phyloP scores from a whole-genome alignment of 2,329 filamentous ascomycete species.

The Penicillium sp. region DNA sequence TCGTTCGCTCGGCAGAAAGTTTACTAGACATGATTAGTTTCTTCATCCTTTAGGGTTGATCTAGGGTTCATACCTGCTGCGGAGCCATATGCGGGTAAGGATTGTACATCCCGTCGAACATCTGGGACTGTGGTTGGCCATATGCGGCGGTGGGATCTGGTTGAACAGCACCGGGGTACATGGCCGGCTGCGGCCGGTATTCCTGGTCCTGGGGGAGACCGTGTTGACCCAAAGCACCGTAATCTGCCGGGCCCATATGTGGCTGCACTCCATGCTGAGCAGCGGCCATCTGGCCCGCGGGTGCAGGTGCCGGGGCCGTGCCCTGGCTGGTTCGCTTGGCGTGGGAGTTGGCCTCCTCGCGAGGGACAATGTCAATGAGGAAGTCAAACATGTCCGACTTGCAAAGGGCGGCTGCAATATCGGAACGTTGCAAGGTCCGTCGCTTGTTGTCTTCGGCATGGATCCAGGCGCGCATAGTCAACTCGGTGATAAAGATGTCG shows the following conservation, averaged over 20 bases:
- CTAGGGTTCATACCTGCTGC: constrained; percentile 63
- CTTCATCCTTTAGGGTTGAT: too few species aligned
- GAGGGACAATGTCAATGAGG: constrained; percentile 94
- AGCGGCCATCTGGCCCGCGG: constrained; percentile 37
- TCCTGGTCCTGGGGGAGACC: constrained; percentile 64
- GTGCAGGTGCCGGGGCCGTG: constrained; percentile 46
- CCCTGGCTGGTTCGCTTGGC: constrained; percentile 63
- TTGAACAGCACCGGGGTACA: constrained; percentile 77
- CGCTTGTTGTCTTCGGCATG: constrained; percentile 99
- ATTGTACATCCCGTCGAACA: constrained; percentile 83
- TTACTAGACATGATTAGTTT: constrained; percentile 1
- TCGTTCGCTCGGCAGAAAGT: not conserved
- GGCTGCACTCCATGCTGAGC: constrained; percentile 47
- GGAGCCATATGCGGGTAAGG: constrained; percentile 70
- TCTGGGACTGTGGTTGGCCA: constrained; percentile 65
- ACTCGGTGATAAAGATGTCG: constrained; percentile 97
- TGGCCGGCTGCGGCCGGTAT: constrained; percentile 70
- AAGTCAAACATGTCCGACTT: constrained; percentile 99
- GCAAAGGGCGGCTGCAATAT: constrained; percentile 89
- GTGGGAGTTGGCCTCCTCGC: constrained; percentile 83
- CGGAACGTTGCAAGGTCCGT: constrained; percentile 86
- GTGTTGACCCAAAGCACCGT: constrained; percentile 58
- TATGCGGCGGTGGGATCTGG: constrained; percentile 65
- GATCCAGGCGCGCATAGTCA: constrained; percentile 99
- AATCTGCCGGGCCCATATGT: constrained; percentile 52